Percentiles rank a stretch among this genome's conserved stretches.
These are phyloP conservation scores for Pleurotus platypus DNA, from an alignment of 768 basidiomycete genomes.

Conservation along the genomic window DNA sequence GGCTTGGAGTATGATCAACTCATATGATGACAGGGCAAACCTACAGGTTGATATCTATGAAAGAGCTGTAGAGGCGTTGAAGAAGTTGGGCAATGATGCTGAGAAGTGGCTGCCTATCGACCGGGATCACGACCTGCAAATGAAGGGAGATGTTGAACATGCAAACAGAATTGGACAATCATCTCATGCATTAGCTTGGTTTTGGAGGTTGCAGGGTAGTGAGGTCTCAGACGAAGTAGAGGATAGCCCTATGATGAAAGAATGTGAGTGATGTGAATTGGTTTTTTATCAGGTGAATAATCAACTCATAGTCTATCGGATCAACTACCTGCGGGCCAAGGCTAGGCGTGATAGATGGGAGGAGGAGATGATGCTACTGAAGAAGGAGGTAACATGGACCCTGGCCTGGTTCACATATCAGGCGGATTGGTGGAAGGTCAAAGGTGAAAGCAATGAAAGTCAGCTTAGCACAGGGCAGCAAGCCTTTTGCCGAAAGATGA, in stretches of 20 bases:
- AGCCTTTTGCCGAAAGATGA: not conserved
- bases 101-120: not conserved
- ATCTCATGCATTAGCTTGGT: conserved; percentile 5
- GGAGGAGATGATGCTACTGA: conserved; percentile 13
- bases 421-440: not conserved
- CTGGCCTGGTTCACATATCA: conserved; percentile 1
- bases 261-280: not conserved
- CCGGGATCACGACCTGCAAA: not conserved
- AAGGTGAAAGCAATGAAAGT: not conserved
- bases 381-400: conserved; percentile 19
- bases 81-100: not conserved
- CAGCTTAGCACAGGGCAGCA: not conserved
- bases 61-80: not conserved
- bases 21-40: not conserved
- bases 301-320: conserved; percentile 6
- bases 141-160: conserved; percentile 4
- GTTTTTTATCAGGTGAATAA: not conserved
- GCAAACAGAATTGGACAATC: conserved; percentile 5
- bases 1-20: not conserved
- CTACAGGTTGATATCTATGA: conserved; percentile 1
- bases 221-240: not conserved
- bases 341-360: conserved; percentile 14
- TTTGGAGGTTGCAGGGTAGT: not conserved
- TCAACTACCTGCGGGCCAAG: conserved; percentile 14
- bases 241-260: not conserved